A percentile compares a stretch with the other conserved stretches of the same genome.
phyloP scores from a whole-genome alignment of 306 rosid genomes.

The Luffa aegyptiaca region DNA sequence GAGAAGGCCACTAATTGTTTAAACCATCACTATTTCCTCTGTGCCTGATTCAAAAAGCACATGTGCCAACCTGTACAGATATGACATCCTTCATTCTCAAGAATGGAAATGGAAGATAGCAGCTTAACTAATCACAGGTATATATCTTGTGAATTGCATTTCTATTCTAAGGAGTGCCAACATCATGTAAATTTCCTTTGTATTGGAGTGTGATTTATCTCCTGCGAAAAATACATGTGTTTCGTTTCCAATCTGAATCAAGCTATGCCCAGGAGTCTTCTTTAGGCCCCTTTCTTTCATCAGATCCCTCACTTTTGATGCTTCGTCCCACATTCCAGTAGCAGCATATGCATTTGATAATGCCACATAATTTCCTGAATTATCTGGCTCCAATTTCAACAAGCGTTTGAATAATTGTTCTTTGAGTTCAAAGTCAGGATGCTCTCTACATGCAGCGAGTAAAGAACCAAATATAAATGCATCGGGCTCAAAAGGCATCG shows the following conservation, averaged over 20 bases:
- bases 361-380: constrained; percentile 74
- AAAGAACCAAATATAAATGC: constrained; percentile 62
- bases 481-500: constrained; percentile 61
- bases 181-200: constrained; percentile 35
- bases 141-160: constrained; percentile 24
- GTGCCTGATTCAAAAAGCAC: not conserved
- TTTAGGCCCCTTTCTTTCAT: constrained; percentile 60
- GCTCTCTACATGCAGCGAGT: constrained; percentile 53
- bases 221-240: constrained; percentile 53
- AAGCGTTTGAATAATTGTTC: constrained; percentile 38
- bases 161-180: constrained; percentile 42
- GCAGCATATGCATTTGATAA: constrained; percentile 60
- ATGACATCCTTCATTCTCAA: not conserved
- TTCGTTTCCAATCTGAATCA: constrained; percentile 69
- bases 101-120: not conserved
- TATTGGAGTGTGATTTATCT: constrained; percentile 54
- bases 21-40: not conserved
- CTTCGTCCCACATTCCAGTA: constrained; percentile 61
- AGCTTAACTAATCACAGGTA: not conserved
- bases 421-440: constrained; percentile 44
- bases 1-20: not conserved
- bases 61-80: not conserved
- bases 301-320: constrained; percentile 37
- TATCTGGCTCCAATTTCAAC: constrained; percentile 49
- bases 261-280: constrained; percentile 70